Conservation (phyloP, 257 asterid genomes). For the Capsicum baccatum region DNA sequence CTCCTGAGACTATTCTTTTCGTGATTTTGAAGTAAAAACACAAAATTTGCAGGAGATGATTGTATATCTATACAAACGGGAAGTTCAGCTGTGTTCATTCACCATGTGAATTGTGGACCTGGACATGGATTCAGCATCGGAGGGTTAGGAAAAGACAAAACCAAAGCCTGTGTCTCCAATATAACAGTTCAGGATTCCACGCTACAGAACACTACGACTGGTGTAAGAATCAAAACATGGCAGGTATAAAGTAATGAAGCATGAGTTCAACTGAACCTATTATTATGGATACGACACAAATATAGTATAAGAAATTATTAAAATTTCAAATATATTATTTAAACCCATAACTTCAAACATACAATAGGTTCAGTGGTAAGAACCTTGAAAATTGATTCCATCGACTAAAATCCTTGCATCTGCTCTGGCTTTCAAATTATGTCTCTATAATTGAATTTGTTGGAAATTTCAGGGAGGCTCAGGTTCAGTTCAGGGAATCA, state of each 20-base stretch:
- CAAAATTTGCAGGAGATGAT: slow-evolving; percentile 52
- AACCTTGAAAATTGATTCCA: background rate
- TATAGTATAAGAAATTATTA: too few species aligned
- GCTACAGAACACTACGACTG: slow-evolving; percentile 38
- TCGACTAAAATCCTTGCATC: background rate
- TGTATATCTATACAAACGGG: slow-evolving; percentile 62
- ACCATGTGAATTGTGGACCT: slow-evolving; percentile 55
- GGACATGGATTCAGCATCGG: slow-evolving; percentile 68
- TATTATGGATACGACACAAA: background rate
- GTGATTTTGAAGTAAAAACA: slow-evolving; percentile 10
- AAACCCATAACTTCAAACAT: background rate
- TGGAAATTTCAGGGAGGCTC: slow-evolving; percentile 49
- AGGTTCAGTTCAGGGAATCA: slow-evolving; percentile 47
- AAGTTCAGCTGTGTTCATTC: slow-evolving; percentile 40
- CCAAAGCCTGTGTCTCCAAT: slow-evolving; percentile 54
- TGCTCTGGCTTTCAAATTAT: background rate
- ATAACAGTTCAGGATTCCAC: slow-evolving; percentile 52
- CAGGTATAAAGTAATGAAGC: slow-evolving; percentile 40
- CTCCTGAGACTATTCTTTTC: background rate
- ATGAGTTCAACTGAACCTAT: background rate
- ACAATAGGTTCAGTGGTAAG: background rate
- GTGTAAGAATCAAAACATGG: slow-evolving; percentile 64
- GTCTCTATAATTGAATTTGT: background rate
- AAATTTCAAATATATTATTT: too few species aligned
- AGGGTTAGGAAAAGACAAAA: slow-evolving; percentile 49